phyloP scores from a whole-genome alignment of 352 stramenopile genomes.

The Phytopythium cucurbitacearum region DNA sequence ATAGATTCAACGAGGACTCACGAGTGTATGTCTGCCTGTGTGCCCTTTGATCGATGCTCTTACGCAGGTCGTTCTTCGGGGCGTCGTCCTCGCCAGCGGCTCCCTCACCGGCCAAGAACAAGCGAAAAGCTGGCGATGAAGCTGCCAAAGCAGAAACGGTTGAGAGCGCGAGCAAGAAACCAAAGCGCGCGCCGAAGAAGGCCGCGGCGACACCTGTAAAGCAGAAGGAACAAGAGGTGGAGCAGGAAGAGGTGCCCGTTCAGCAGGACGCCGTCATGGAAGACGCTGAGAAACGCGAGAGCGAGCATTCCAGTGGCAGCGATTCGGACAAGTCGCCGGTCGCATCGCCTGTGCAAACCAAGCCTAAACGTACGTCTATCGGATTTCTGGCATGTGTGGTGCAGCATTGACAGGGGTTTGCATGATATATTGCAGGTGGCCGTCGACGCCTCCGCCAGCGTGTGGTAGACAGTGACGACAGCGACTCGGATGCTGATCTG shows the following conservation, averaged over 20 bases:
- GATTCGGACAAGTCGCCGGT: slow-evolving; percentile 1
- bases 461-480: slow-evolving; percentile 48
- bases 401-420: not conserved
- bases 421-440: slow-evolving; percentile 24
- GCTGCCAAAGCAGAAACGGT: not conserved
- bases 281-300: slow-evolving; percentile 11
- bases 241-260: slow-evolving; percentile 20
- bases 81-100: slow-evolving; percentile 11
- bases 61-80: slow-evolving; percentile 55
- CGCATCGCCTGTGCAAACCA: slow-evolving; percentile 14
- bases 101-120: slow-evolving; percentile 24
- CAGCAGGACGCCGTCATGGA: slow-evolving; percentile 24
- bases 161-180: slow-evolving; percentile 11
- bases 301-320: slow-evolving; percentile 13
- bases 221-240: slow-evolving; percentile 11
- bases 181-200: slow-evolving; percentile 12
- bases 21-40: not conserved
- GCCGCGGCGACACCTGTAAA: slow-evolving; percentile 4
- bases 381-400: not conserved
- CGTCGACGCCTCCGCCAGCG: slow-evolving; percentile 59
- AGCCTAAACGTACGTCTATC: slow-evolving; percentile 36
- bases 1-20: not conserved
- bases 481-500: slow-evolving; percentile 40
- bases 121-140: slow-evolving; percentile 15
- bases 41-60: no score